Evolutionary conservation across 768 basidiomycete genomes (phyloP), one percentile per base, ranked within the genome.

Genomic region (Cystofilobasidium bisporidii): DNA sequence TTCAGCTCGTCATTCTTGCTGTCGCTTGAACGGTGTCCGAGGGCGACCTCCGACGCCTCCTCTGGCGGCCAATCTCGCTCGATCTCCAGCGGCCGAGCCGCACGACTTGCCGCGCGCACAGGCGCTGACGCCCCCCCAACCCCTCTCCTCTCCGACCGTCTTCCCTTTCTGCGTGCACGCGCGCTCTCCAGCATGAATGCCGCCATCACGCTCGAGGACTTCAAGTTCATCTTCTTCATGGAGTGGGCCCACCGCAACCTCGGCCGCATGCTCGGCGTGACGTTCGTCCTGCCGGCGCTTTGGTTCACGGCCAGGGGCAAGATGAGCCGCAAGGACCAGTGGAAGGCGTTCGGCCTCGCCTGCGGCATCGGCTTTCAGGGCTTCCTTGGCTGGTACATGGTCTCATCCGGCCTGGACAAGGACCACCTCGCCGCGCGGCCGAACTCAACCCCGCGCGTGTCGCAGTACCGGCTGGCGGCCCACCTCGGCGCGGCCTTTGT

Each of bases 371-470:
- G 92, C 33, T 86, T 84, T 24, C 72, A 69, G 77, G 96, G 96
- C 56, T 81, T 83, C 24, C 81, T 99, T 24, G 96, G 96, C 32
- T 99, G 96, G 96, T 97, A 98, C 80, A 99, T 99, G 96, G 96
- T 99, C 64, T 88, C 93, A 76, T 97, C 92, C 17, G 96, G 96
- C 1, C 81, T 99, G 15, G 88, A 92, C 72, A 84, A 89, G 63
- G 83, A 87, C 15, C 68, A 69, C 48, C 80, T 89, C 63, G 81
- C 97, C 79, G 82, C 86, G 9, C 86, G 83, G 11, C 88, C 88
- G 4, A 71, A 73, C 62, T 86, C 88, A 15, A 87, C 94, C 10
- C 93, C 96, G 1, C 86, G 96, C 10, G 96, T 99, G 12, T 92
- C 90, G 22, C 96, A 99, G 76, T 99, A 99, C 76, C 83, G 96